Conservation (phyloP, 257 asterid species). For the Solanum infundibuliforme region DNA sequence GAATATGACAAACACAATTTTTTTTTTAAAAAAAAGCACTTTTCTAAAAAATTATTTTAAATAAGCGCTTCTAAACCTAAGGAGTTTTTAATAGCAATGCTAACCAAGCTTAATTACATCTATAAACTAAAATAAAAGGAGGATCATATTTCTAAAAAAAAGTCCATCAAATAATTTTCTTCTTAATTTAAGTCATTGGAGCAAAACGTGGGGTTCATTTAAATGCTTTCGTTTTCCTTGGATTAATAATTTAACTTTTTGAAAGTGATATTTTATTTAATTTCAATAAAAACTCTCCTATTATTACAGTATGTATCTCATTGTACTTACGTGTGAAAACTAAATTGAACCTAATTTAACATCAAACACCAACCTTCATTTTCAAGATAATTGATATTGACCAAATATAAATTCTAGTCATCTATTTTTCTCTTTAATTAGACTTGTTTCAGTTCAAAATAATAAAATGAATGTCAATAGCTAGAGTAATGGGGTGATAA, state of each 20-base stretch:
- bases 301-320: neutral
- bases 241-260: neutral
- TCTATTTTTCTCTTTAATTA: neutral
- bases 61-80: too few species aligned
- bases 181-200: neutral
- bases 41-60: too few species aligned
- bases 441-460: neutral
- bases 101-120: neutral
- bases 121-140: too few species aligned
- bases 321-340: neutral
- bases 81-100: too few species aligned
- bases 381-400: neutral
- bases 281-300: neutral
- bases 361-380: neutral
- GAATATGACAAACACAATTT: too few species aligned
- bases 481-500: too few species aligned
- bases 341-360: neutral
- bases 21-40: too few species aligned
- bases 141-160: neutral
- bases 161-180: neutral
- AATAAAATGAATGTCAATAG: too few species aligned
- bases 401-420: neutral
- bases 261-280: neutral
- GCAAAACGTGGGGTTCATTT: neutral
- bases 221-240: neutral